Evolutionary conservation across 2,329 filamentous ascomycete genomes (phyloP).

Genomic region (Pseudogymnoascus sp.): DNA sequence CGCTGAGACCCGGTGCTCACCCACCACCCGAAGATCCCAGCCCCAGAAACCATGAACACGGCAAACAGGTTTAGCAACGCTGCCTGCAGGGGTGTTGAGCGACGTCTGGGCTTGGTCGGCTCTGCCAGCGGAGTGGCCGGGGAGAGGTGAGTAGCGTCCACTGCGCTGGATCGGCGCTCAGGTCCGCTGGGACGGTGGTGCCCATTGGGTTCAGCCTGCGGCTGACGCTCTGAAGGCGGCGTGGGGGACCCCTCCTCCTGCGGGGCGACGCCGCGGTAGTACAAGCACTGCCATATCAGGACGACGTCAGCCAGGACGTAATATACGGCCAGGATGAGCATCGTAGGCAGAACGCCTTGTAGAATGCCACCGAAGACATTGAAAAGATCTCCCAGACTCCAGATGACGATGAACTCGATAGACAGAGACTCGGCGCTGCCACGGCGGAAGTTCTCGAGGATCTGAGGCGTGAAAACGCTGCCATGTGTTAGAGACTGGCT

Average conservation of each 20-base stretch:
- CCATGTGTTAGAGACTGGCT: not conserved
- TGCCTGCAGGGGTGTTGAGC: constrained; percentile 46
- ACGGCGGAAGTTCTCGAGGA: constrained; percentile 86
- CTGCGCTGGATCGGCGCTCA: constrained; percentile 46
- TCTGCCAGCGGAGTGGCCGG: constrained; percentile 72
- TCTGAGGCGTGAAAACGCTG: constrained; percentile 85
- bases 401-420: constrained; percentile 84
- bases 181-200: constrained; percentile 38
- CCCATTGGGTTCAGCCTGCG: constrained; percentile 35
- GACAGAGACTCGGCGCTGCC: constrained; percentile 81
- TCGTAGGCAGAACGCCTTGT: constrained; percentile 87
- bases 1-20: constrained; percentile 44
- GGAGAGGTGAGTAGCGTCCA: constrained; percentile 62
- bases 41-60: constrained; percentile 72
- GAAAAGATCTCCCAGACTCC: constrained; percentile 91
- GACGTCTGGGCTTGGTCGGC: constrained; percentile 33
- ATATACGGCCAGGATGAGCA: constrained; percentile 91
- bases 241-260: constrained; percentile 42
- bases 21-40: constrained; percentile 81
- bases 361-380: constrained; percentile 90
- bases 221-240: not conserved
- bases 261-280: constrained; percentile 79
- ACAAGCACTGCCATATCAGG: constrained; percentile 82
- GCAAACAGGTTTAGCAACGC: constrained; percentile 66
- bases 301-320: constrained; percentile 90